Conservation (phyloP, 768 basidiomycete genomes). For the Podaxis sp. region DNA sequence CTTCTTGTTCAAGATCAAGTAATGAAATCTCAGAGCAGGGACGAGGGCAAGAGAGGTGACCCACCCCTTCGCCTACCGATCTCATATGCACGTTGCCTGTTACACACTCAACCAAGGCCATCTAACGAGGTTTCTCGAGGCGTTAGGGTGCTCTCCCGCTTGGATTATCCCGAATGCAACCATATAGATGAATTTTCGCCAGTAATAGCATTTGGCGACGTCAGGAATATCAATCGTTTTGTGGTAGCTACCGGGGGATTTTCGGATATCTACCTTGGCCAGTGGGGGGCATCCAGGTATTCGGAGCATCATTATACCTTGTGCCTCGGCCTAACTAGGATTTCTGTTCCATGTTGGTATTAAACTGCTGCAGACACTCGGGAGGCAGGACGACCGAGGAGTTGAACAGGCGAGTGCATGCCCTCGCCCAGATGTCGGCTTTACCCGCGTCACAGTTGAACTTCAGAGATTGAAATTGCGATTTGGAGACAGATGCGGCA, state of each 20-base stretch:
- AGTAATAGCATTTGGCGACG: neutral
- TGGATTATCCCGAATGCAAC: too few relatives aligned
- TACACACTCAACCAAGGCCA: too few relatives aligned
- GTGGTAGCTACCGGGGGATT: slow-evolving; percentile 26
- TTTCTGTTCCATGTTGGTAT: slow-evolving; percentile 22
- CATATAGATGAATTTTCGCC: neutral
- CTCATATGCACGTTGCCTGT: too few relatives aligned
- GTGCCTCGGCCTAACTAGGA: neutral
- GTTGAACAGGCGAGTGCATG: slow-evolving; percentile 21
- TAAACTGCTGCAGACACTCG: slow-evolving; percentile 26
- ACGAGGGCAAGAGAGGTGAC: too few relatives aligned
- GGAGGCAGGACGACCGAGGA: slow-evolving; percentile 15
- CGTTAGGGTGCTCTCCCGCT: too few relatives aligned
- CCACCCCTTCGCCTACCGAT: too few relatives aligned
- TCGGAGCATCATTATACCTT: neutral
- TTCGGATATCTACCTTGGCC: slow-evolving; percentile 26
- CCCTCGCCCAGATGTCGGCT: neutral
- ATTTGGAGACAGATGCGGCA: slow-evolving; percentile 42
- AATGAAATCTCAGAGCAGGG: too few relatives aligned
- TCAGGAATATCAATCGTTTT: neutral
- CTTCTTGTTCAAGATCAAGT: too few relatives aligned
- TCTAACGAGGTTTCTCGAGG: too few relatives aligned
- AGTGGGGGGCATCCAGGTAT: slow-evolving; percentile 13
- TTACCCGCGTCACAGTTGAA: neutral
- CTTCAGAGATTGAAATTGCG: slow-evolving; percentile 36